A percentile compares a stretch with the other conserved stretches of the same genome.
phyloP scores from a whole-genome alignment of 2,329 filamentous ascomycete genomes.

The Calonectria honghensis region DNA sequence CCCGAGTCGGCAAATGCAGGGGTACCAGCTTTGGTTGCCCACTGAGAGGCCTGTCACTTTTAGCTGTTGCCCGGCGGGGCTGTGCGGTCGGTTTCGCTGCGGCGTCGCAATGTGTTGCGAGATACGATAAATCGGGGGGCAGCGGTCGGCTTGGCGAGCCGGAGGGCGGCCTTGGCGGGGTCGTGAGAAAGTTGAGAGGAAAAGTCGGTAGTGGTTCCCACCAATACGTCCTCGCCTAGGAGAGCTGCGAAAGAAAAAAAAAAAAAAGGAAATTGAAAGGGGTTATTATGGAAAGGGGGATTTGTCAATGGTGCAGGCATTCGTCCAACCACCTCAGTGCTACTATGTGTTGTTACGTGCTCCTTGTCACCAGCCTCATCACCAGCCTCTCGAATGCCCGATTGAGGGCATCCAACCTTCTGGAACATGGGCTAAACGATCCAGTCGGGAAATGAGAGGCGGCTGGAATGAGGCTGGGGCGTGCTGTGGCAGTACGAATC shows the following conservation, averaged over 20 bases:
- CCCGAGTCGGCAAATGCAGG: background rate
- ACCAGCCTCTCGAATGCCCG: conserved; percentile 29
- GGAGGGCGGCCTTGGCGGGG: background rate
- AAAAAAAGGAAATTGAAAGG: conserved; percentile 7
- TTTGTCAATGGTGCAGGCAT: conserved; percentile 29
- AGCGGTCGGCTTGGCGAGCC: background rate
- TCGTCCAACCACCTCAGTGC: conserved; percentile 30
- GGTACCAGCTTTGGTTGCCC: background rate
- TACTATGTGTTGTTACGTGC: background rate
- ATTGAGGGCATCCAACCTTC: conserved; percentile 17
- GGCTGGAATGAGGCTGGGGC: conserved; percentile 37
- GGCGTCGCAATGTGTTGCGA: conserved; percentile 12
- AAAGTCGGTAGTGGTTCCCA: background rate
- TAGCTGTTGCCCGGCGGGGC: conserved; percentile 17
- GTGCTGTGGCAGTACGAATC: conserved; percentile 24
- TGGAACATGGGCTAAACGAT: background rate
- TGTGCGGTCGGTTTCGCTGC: conserved; percentile 30
- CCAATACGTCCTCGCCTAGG: background rate
- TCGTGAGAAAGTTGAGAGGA: background rate
- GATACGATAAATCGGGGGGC: conserved; percentile 17
- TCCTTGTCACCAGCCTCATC: conserved; percentile 33
- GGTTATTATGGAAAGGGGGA: conserved; percentile 18
- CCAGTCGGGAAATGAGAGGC: conserved; percentile 7
- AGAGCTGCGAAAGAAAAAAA: conserved; percentile 1
- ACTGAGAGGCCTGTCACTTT: conserved; percentile 25